Base-by-base conservation (phyloP, 179 eudicot genomes). In the Nepenthes alata region DNA sequence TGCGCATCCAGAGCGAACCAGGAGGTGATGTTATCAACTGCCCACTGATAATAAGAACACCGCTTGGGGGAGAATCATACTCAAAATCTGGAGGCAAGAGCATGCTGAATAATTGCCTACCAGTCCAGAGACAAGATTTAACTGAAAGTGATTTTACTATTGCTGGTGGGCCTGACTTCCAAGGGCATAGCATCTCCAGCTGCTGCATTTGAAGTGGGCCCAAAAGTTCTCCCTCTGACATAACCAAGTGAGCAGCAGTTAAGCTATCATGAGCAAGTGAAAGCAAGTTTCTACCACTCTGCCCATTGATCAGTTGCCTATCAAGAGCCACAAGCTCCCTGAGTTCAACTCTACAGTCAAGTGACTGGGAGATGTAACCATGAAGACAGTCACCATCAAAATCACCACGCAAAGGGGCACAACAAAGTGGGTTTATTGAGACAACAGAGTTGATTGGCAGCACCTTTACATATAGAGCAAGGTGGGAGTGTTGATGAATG, bases 321-420 rank as follows among this genome's bases (percentile, higher is more conserved):
- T 81, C 80, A 57, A 93, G 68, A 25, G 86, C 84, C 61, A 87
- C 97, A 44, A 93, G 94, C 79, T 93, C 97, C 16, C 61, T 72
- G 15, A 93, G 88, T 82, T 93, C 98, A 25, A 78, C 78, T 63
- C 96, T 70, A 9, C 85, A 67, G 25, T 79, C 79, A 16, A 87
- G 65, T 3, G 97, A 87, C 58, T 93, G 97, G 53, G 98, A 95
- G 56, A 93, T 79, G 57, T 78, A 93, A 5, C 97, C 98, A 60
- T 93, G 98, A 54, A 89, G 81, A 68, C 97, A 85, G 67, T 93
- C 98, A 25, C 98, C 98, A 49, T 93, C 98, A 47, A 93, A 93
- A 70, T 93, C 98, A 11, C 97, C 98, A 14, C 80, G 83, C 38
- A 93, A 79, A 25, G 98, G 98, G 50, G 88, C 76, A 73, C 98